A percentile compares a stretch with the other conserved stretches of the same genome.
Conservation (phyloP, 163 green algal genomes). For the Coccomyxa subellipsoidea region DNA sequence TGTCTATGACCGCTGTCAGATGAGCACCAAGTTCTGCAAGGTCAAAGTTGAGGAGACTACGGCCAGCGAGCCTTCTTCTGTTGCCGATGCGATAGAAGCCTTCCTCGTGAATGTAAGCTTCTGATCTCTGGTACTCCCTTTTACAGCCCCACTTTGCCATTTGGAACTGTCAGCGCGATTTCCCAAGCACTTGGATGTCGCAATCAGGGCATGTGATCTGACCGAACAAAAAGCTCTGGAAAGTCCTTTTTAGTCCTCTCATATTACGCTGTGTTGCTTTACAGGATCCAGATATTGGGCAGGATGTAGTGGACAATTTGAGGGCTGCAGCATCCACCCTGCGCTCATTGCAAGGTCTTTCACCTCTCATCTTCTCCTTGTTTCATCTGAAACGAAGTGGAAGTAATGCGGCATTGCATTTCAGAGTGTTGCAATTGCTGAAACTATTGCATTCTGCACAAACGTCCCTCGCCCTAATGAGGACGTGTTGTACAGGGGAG, state of each 20-base stretch:
- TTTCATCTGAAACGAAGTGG: no score
- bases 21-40: constrained; percentile 8
- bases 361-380: no score
- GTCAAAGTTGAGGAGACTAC: background rate
- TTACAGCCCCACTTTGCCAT: no score
- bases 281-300: constrained; percentile 4
- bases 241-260: no score
- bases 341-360: background rate
- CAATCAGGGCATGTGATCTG: background rate
- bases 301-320: background rate
- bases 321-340: background rate
- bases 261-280: no score
- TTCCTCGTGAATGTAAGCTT: background rate
- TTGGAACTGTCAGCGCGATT: background rate
- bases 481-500: background rate
- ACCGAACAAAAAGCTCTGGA: no score
- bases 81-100: background rate
- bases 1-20: background rate
- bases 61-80: background rate
- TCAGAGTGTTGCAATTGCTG: background rate
- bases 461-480: background rate
- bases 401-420: background rate
- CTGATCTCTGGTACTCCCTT: no score
- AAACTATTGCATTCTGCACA: background rate
- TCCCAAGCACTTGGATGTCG: background rate